These are phyloP conservation scores for Aspergillus pseudoviridinutans DNA, from an alignment of 2,329 filamentous ascomycete genomes.

Conservation along the genomic window DNA sequence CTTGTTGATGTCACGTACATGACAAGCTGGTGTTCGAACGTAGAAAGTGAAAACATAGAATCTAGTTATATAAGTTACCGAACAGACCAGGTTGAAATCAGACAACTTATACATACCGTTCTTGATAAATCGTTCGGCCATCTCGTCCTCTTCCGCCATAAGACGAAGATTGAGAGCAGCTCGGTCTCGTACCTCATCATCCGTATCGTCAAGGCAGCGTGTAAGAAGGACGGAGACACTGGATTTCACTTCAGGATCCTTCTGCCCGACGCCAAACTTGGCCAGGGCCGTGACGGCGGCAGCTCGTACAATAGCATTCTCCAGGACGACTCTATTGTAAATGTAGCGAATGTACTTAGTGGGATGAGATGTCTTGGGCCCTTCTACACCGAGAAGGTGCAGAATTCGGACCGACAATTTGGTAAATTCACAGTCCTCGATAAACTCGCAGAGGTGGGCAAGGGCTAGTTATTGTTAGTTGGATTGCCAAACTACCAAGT, in stretches of 20 bases:
- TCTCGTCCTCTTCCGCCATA: constrained; percentile 86
- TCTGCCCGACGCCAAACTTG: constrained; percentile 96
- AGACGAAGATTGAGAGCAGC: constrained; percentile 87
- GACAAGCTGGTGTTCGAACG: constrained; percentile 94
- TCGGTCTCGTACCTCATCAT: constrained; percentile 95
- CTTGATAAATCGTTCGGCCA: constrained; percentile 84
- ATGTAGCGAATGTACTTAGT: constrained; percentile 99
- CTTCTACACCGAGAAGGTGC: constrained; percentile 89
- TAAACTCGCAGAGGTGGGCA: constrained; percentile 96
- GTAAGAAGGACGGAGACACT: constrained; percentile 90
- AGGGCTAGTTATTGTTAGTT: constrained; percentile 55
- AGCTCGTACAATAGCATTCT: constrained; percentile 93
- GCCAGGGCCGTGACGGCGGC: constrained; percentile 92
- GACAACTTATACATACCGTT: constrained; percentile 59
- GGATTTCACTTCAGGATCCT: constrained; percentile 93
- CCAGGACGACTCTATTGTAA: constrained; percentile 95
- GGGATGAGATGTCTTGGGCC: constrained; percentile 88
- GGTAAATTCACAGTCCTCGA: constrained; percentile 98
- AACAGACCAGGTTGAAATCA: neutral
- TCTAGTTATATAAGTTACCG: constrained; percentile 51
- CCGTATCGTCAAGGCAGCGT: constrained; percentile 90
- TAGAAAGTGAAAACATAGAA: constrained; percentile 89
- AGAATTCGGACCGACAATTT: constrained; percentile 94
- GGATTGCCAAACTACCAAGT: neutral
- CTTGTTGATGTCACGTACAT: constrained; percentile 95